Conservation (phyloP, 2,329 filamentous ascomycete species). For the Neurospora sp. region DNA sequence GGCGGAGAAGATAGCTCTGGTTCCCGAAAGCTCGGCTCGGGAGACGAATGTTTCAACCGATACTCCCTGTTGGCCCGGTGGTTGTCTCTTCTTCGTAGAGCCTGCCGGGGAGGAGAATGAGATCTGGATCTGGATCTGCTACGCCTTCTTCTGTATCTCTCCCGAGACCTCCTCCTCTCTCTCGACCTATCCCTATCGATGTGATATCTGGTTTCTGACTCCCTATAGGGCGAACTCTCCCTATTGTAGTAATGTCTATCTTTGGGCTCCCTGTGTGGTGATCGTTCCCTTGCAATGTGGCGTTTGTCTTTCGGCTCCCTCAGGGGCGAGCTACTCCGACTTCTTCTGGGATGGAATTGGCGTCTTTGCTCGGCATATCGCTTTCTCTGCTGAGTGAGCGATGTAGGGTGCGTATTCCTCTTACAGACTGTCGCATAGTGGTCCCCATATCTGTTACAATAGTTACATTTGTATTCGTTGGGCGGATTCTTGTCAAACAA, state of each 20-base stretch:
- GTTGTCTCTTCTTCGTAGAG: neutral
- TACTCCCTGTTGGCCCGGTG: neutral
- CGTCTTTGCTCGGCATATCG: neutral
- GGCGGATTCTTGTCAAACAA: conserved; percentile 23
- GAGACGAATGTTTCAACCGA: neutral
- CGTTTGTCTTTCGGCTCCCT: neutral
- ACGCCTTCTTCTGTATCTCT: neutral
- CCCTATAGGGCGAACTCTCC: neutral
- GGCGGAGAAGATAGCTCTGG: neutral
- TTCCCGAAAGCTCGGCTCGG: neutral
- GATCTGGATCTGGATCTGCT: neutral
- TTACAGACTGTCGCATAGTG: conserved; percentile 30
- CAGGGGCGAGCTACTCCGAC: neutral
- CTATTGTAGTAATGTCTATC: neutral
- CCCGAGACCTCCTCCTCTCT: neutral
- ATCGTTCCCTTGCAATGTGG: neutral
- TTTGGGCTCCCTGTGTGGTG: neutral
- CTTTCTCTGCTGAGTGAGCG: conserved; percentile 25
- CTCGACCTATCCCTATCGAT: neutral
- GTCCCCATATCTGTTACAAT: conserved; percentile 24
- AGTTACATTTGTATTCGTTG: conserved; percentile 23
- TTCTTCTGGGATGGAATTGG: neutral
- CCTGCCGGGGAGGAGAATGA: neutral
- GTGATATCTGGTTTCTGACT: neutral
- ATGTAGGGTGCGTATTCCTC: conserved; percentile 21